Evolutionary conservation across 805 yeast genomes (phyloP), one percentile per base, ranked within the genome.

Genomic region (Candida mattraensis): DNA sequence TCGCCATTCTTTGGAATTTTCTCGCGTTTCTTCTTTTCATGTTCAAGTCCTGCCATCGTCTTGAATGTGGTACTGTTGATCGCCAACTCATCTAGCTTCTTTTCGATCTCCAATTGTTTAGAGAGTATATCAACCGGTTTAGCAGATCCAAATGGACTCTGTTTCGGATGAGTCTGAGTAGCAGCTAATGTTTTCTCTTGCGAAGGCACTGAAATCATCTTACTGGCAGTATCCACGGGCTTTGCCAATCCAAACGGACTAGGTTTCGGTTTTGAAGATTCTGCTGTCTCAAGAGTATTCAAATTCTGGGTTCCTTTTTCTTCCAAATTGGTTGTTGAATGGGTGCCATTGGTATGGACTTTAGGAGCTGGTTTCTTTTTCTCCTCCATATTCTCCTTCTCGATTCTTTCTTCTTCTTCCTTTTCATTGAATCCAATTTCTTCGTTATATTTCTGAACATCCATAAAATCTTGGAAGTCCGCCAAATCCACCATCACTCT

Each of bases 181-280:
- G 40, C 41, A 9, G 44, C 40, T 8, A 23, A 38, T 17, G 44
- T 64, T 42, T 20, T 47, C 56, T 45, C 23, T 45, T 50, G 30
- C 18, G 24, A 15, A 14, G 31, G 38, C 12, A 37, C 16, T 5
- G 47, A 37, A n/a, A 37, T 11, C 9, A 35, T 37, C 25, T 47
- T 44, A 35, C 46, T 39, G 4, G 50, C 44, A 14, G 50, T 44
- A 12, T 48, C 40, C 14, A 83, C 87, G 1, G 94, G 93, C 56
- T 77, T 82, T 1, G 94, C 94, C 2, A 72, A 63, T 1, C 94
- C 94, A 61, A 86, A 85, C 5, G 95, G 93, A 54, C 78, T 84
- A 0, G 73, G 50, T 51, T 74, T 80, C 4, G 65, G 49, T 51
- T 63, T 44, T 14, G 45, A 56, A 10, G 45, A n/a, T n/a, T n/a